phyloP scores from a whole-genome alignment of 2,329 filamentous ascomycete species.

The Colletotrichum filicis region DNA sequence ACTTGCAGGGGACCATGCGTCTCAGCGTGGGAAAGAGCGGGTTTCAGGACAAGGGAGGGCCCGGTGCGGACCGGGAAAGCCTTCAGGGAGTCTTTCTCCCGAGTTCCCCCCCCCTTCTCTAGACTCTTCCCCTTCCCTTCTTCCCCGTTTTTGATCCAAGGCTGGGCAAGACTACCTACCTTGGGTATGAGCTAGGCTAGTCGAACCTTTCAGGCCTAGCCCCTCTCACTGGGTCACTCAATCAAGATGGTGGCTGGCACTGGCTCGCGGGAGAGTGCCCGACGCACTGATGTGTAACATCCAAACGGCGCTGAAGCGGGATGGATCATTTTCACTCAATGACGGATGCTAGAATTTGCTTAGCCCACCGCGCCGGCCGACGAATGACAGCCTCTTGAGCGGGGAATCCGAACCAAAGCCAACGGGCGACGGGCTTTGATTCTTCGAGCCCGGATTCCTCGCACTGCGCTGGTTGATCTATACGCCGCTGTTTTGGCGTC shows the following conservation, averaged over 20 bases:
- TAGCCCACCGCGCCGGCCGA: not conserved
- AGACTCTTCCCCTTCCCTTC: not conserved
- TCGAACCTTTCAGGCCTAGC: not conserved
- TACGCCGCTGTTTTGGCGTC: not conserved
- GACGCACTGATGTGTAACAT: constrained; percentile 7
- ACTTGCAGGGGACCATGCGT: constrained; percentile 33
- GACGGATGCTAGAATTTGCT: not conserved
- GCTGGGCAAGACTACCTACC: not conserved
- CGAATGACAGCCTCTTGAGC: not conserved
- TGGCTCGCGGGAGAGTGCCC: not conserved
- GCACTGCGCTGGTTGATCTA: not conserved
- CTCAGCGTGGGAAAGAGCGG: constrained; percentile 36
- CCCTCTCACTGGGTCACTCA: not conserved
- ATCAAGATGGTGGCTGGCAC: not conserved
- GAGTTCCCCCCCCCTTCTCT: not conserved
- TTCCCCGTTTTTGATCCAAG: not conserved
- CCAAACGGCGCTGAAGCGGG: constrained; percentile 24
- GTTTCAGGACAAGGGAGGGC: constrained; percentile 35
- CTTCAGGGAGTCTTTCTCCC: not conserved
- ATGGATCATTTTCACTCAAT: not conserved
- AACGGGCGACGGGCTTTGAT: not conserved
- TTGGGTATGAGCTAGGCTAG: too few species aligned
- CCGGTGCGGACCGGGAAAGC: constrained; percentile 4
- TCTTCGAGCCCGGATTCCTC: not conserved
- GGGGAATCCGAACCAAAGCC: not conserved